Conservation (phyloP, 805 yeast genomes). For the Jamesozyma piceae region DNA sequence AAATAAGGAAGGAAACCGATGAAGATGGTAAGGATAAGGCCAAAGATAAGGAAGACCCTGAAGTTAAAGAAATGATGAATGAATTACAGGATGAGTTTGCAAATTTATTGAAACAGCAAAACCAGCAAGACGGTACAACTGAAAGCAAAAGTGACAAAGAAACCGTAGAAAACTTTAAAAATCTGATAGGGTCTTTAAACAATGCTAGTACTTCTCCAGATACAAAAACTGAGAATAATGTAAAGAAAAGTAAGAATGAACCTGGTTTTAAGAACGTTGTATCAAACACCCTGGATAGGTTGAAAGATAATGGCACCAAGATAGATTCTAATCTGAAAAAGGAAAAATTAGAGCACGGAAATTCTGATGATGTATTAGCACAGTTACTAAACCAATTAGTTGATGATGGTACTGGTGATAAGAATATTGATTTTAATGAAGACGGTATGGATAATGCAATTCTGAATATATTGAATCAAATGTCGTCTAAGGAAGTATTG, state of each 20-base stretch:
- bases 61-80: constrained; percentile 27
- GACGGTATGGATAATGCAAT: constrained; percentile 49
- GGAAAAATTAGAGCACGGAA: constrained; percentile 34
- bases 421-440: constrained; percentile 27
- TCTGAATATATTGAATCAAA: constrained; percentile 68
- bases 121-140: not conserved
- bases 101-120: constrained; percentile 15
- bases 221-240: constrained; percentile 23
- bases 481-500: constrained; percentile 75
- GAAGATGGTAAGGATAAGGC: constrained; percentile 39
- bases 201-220: constrained; percentile 18
- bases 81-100: constrained; percentile 22
- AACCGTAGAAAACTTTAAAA: constrained; percentile 30
- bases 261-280: constrained; percentile 62
- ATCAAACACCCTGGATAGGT: constrained; percentile 67
- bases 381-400: constrained; percentile 58
- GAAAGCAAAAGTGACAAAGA: constrained; percentile 9
- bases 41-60: constrained; percentile 38
- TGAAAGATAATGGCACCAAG: constrained; percentile 65
- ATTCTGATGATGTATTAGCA: constrained; percentile 45
- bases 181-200: constrained; percentile 26
- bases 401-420: constrained; percentile 30
- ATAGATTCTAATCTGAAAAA: constrained; percentile 49
- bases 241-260: constrained; percentile 35
- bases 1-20: not conserved